These are phyloP conservation scores for Penicillium cinerascens DNA, from an alignment of 495 filamentous ascomycete species.

Conservation along the genomic window DNA sequence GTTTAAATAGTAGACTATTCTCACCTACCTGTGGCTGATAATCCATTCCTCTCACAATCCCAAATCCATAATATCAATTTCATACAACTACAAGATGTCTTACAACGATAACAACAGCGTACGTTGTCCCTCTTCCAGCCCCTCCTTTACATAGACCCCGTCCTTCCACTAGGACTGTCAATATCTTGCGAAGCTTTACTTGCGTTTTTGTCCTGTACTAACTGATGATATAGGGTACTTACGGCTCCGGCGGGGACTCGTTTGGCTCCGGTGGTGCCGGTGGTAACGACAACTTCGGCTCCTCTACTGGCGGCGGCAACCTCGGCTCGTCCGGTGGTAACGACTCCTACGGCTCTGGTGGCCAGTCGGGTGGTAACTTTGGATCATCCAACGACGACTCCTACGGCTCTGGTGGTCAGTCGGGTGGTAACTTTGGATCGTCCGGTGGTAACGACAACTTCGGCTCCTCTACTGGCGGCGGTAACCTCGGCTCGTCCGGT, in stretches of 20 bases:
- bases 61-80: neutral
- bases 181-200: neutral
- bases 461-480: too few species aligned
- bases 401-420: too few species aligned
- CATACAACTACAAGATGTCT: conserved; percentile 1
- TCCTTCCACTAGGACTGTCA: neutral
- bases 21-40: neutral
- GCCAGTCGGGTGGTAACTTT: neutral
- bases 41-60: neutral
- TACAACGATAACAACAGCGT: conserved; percentile 6
- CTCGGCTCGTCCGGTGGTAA: too few species aligned
- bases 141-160: neutral
- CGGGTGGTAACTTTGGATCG: too few species aligned
- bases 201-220: neutral
- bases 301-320: neutral
- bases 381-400: neutral
- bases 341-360: neutral
- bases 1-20: conserved; percentile 1
- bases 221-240: neutral
- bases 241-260: neutral
- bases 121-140: neutral
- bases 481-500: neutral
- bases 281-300: neutral
- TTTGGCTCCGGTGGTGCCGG: neutral
- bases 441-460: neutral